Conservation (phyloP, 164 flowering plant genomes). For the Echeveria elegans region DNA sequence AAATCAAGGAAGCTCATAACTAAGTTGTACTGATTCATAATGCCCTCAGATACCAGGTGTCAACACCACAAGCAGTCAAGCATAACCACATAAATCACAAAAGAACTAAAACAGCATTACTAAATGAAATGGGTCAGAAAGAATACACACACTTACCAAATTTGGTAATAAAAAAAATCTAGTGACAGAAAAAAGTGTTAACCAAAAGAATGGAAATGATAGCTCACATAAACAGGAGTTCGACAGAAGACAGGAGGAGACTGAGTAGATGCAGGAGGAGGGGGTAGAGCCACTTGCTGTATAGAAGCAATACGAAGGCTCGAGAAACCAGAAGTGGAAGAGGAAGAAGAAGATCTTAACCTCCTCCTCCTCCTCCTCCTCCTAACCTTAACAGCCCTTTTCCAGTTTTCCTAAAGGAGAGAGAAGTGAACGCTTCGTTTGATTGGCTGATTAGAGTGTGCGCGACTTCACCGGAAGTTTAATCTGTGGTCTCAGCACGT, state of each 20-base stretch:
- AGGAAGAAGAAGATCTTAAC: background rate
- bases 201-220: background rate
- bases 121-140: background rate
- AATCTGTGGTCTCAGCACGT: too few relatives aligned
- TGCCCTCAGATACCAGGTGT: too few relatives aligned
- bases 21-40: too few relatives aligned
- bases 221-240: background rate
- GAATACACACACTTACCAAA: background rate
- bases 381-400: background rate
- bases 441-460: too few relatives aligned
- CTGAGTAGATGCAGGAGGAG: background rate
- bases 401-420: too few relatives aligned
- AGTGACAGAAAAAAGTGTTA: background rate
- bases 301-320: background rate
- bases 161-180: background rate
- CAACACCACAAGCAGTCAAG: too few relatives aligned
- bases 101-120: background rate
- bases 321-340: background rate
- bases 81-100: too few relatives aligned
- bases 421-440: too few relatives aligned
- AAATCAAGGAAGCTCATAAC: background rate
- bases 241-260: background rate
- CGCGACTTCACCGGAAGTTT: too few relatives aligned
- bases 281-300: constrained; percentile 4
- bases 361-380: too few relatives aligned